These are phyloP conservation scores for Fonsecaea pugnacius DNA, from an alignment of 2,329 filamentous ascomycete species.

Conservation along the genomic window DNA sequence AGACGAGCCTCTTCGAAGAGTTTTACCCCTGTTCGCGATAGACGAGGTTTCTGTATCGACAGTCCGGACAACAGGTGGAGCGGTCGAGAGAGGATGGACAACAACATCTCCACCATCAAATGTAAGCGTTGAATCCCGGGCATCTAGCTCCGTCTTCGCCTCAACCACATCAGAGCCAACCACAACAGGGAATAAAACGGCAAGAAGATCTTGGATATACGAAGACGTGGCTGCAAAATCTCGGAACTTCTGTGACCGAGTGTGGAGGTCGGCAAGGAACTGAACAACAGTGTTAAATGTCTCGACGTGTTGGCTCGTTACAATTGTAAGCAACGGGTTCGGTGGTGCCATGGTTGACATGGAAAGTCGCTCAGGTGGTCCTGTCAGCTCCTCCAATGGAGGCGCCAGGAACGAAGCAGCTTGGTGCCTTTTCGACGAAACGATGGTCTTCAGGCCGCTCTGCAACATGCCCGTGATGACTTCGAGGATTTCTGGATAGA, in stretches of 20 bases:
- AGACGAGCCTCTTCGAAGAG: conserved; percentile 78
- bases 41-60: conserved; percentile 61
- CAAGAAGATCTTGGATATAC: conserved; percentile 78
- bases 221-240: conserved; percentile 81
- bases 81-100: conserved; percentile 72
- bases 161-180: conserved; percentile 83
- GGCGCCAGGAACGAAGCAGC: conserved; percentile 25
- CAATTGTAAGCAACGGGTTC: conserved; percentile 34
- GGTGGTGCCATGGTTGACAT: conserved; percentile 39
- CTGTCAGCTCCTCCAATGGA: conserved; percentile 45
- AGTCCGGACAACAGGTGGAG: conserved; percentile 73
- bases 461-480: conserved; percentile 87
- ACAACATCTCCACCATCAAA: conserved; percentile 87
- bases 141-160: conserved; percentile 84
- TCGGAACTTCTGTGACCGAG: conserved; percentile 74
- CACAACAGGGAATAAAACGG: conserved; percentile 82
- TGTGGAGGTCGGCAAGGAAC: conserved; percentile 78
- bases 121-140: conserved; percentile 75
- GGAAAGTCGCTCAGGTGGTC: conserved; percentile 39
- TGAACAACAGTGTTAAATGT: conserved; percentile 76
- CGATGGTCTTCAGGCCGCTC: conserved; percentile 73
- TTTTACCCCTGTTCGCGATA: conserved; percentile 40
- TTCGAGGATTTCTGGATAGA: conserved; percentile 76
- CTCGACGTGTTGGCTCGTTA: conserved; percentile 61
- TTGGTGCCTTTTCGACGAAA: conserved; percentile 61